Conservation (phyloP, 345 rosid species). For the Microthlaspi erraticum region DNA sequence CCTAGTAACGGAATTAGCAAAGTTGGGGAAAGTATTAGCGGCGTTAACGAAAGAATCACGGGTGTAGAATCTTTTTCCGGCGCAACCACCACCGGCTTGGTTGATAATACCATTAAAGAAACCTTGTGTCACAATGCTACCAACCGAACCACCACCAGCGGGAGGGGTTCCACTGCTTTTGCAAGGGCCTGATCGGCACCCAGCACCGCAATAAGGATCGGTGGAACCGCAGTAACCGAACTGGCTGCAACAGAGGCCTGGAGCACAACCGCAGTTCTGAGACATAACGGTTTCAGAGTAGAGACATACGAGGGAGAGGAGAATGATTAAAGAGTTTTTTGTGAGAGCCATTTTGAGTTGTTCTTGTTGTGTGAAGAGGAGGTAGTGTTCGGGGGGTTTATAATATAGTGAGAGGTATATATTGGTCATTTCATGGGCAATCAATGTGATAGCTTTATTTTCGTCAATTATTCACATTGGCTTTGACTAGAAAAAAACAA, state of each 20-base stretch:
- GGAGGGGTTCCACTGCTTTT: conserved; percentile 19
- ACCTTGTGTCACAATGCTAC: conserved; percentile 45
- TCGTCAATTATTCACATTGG: too few relatives aligned
- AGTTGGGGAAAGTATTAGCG: conserved; percentile 35
- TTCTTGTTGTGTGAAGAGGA: background rate
- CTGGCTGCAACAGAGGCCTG: conserved; percentile 55
- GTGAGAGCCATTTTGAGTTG: conserved; percentile 24
- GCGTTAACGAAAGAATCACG: conserved; percentile 47
- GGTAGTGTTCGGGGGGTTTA: conserved; percentile 3
- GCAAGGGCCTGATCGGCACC: conserved; percentile 58
- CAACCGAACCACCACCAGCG: conserved; percentile 37
- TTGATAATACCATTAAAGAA: conserved; percentile 54
- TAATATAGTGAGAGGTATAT: conserved; percentile 21
- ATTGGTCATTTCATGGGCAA: conserved; percentile 44
- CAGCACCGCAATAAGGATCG: conserved; percentile 49
- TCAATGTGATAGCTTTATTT: too few relatives aligned
- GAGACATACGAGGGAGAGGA: conserved; percentile 32
- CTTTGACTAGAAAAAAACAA: too few relatives aligned
- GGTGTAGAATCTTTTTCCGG: conserved; percentile 57
- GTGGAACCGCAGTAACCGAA: conserved; percentile 51
- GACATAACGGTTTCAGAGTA: conserved; percentile 40
- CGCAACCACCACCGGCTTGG: conserved; percentile 47
- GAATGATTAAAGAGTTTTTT: conserved; percentile 21
- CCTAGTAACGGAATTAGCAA: conserved; percentile 36
- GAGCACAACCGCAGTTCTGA: conserved; percentile 62